These are phyloP conservation scores for Vararia minispora DNA, from an alignment of 768 basidiomycete genomes.

Conservation along the genomic window DNA sequence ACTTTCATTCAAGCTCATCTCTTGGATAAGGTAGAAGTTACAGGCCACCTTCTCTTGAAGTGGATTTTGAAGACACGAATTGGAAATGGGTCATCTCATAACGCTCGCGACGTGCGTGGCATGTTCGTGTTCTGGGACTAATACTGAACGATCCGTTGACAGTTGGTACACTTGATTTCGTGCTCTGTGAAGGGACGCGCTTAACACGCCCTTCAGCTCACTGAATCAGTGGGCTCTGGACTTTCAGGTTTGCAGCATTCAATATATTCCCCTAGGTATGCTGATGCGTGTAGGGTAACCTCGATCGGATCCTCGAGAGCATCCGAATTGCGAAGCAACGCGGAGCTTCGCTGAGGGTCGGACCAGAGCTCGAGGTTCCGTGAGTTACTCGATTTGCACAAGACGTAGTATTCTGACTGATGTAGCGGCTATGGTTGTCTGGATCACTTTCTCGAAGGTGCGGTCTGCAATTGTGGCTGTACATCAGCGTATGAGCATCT, in stretches of 20 bases:
- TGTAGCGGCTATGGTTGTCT: slow-evolving; percentile 90
- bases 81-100: slow-evolving; percentile 75
- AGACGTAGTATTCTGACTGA: not conserved
- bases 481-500: not conserved
- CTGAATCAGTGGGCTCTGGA: slow-evolving; percentile 97
- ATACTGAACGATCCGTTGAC: slow-evolving; percentile 3
- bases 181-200: not conserved
- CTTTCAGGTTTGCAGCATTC: slow-evolving; percentile 54
- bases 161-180: slow-evolving; percentile 20
- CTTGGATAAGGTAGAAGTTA: too few relatives aligned
- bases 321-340: slow-evolving; percentile 80
- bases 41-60: too few relatives aligned
- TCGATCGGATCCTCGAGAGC: slow-evolving; percentile 80
- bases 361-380: slow-evolving; percentile 96
- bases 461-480: not conserved
- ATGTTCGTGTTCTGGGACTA: not conserved
- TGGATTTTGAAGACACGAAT: not conserved
- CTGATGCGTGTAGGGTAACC: slow-evolving; percentile 61
- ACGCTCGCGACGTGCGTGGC: slow-evolving; percentile 74
- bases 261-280: not conserved
- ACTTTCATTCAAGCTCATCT: too few relatives aligned
- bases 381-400: slow-evolving; percentile 25
- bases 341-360: slow-evolving; percentile 86
- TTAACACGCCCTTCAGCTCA: slow-evolving; percentile 38
- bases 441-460: slow-evolving; percentile 96